phyloP scores from a whole-genome alignment of 2,329 filamentous ascomycete genomes.

The Dactylellina haptotyla region DNA sequence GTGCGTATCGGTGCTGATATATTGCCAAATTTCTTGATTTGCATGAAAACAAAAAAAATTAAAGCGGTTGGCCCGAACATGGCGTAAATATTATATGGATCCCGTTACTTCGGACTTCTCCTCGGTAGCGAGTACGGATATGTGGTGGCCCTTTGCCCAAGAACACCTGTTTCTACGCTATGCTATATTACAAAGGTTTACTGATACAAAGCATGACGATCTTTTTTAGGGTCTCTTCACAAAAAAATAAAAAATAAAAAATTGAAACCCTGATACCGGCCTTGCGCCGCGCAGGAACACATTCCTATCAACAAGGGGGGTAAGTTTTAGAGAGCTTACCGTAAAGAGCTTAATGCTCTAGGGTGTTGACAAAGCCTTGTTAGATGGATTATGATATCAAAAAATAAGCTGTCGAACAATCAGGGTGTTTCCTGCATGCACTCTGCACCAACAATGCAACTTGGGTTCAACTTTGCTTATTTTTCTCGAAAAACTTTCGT shows the following conservation, averaged over 20 bases:
- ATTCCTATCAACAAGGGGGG: conserved; percentile 35
- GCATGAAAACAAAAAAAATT: conserved; percentile 43
- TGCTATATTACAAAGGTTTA: conserved; percentile 54
- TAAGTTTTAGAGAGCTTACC: conserved; percentile 49
- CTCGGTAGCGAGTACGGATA: conserved; percentile 29
- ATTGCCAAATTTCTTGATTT: conserved; percentile 43
- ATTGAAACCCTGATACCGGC: conserved; percentile 53
- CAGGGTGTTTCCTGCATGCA: conserved; percentile 51
- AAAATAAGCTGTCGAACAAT: conserved; percentile 55
- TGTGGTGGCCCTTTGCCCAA: conserved; percentile 37
- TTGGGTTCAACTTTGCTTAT: conserved; percentile 48
- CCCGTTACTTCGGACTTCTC: conserved; percentile 37
- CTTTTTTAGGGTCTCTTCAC: conserved; percentile 48
- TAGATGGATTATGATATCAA: conserved; percentile 53
- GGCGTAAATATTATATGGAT: conserved; percentile 53
- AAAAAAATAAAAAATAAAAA: too few relatives aligned
- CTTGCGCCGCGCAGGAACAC: conserved; percentile 53
- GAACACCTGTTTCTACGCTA: conserved; percentile 40
- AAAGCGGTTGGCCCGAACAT: conserved; percentile 50
- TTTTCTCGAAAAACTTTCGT: conserved; percentile 47
- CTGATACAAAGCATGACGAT: conserved; percentile 54
- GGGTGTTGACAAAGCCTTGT: conserved; percentile 53
- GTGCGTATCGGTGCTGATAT: conserved; percentile 45
- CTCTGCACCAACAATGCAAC: conserved; percentile 35
- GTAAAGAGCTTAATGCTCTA: conserved; percentile 52